Base-by-base conservation (phyloP, 257 asterid species). In the Nicotiana tabacum region DNA sequence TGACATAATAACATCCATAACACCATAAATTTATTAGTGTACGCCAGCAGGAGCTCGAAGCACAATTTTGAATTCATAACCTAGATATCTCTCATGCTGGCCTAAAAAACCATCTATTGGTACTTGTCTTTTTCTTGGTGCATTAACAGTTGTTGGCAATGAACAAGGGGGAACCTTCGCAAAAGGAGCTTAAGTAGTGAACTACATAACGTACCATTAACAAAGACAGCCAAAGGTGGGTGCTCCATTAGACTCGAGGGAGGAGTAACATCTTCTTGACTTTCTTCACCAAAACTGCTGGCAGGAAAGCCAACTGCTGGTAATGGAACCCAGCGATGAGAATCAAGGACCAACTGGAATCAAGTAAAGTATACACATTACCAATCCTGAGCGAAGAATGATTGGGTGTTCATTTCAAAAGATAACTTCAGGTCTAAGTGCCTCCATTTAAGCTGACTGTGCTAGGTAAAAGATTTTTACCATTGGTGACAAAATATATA, bases 221-320 rank as follows among this genome's bases (percentile, higher is more conserved):
- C 60, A 72, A 72, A 72, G 6, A 72, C 78, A 43, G 78, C 99
- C 83, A 96, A 94, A 84, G 99, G 98, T 62, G 98, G 97, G 88
- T 96, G 98, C 88, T 96, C 99, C 99, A 96, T 96, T 27, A 96
- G 94, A 90, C 85, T 90, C 80, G 99, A 87, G 83, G 98, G 98
- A 66, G 99, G 99, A 77, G 81, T 85, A 77, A 94, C 85, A 90
- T 91, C 99, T 77, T 92, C 99, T 9, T 83, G 91, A 86, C 86
- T 90, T 85, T 93, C 98, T 69, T 93, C 98, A 82, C 97, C 92
- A 21, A 90, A 88, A 83, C 90, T 87, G 86, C 84, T 87, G 83
- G 97, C 85, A 35, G 99, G 94, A 87, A 96, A 96, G 87, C 98
- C 99, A 61, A 96, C 96, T 51, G 98, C 90, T 82, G 99, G 99